phyloP scores from a whole-genome alignment of 2,329 filamentous ascomycete genomes.

The Triangularia verruculosa region DNA sequence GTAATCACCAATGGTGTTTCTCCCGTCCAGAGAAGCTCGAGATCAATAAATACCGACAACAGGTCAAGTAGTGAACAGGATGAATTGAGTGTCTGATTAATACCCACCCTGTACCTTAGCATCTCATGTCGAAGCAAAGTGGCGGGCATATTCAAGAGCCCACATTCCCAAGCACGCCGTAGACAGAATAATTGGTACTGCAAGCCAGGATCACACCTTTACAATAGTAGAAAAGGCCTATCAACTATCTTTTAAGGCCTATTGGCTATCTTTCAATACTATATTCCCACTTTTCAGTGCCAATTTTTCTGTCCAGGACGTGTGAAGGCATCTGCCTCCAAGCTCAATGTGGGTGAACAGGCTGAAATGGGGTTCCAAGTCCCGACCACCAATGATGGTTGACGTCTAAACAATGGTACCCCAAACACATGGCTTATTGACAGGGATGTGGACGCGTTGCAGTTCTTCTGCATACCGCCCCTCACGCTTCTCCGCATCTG shows the following conservation, averaged over 20 bases:
- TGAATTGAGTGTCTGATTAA: not conserved
- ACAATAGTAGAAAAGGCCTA: too few relatives aligned
- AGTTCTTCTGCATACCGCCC: not conserved
- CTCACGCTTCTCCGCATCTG: not conserved
- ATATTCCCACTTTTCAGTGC: too few relatives aligned
- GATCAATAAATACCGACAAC: not conserved
- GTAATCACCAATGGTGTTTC: not conserved
- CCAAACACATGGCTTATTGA: conserved; percentile 4
- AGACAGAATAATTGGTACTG: too few relatives aligned
- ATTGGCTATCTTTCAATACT: too few relatives aligned
- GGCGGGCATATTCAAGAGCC: not conserved
- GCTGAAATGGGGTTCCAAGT: not conserved
- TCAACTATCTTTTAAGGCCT: too few relatives aligned
- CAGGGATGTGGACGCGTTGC: not conserved
- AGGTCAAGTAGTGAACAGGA: not conserved
- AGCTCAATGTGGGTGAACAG: not conserved
- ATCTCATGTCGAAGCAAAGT: not conserved
- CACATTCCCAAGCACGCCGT: not conserved
- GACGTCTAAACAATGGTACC: not conserved
- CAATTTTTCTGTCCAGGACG: too few relatives aligned
- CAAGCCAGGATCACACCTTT: too few relatives aligned
- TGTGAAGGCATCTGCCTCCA: too few relatives aligned
- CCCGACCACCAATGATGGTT: not conserved
- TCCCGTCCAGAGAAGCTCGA: not conserved
- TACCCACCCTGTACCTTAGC: not conserved